Evolutionary conservation across 2,329 filamentous ascomycete genomes (phyloP).

Genomic region (Aspergillus intermedius): DNA sequence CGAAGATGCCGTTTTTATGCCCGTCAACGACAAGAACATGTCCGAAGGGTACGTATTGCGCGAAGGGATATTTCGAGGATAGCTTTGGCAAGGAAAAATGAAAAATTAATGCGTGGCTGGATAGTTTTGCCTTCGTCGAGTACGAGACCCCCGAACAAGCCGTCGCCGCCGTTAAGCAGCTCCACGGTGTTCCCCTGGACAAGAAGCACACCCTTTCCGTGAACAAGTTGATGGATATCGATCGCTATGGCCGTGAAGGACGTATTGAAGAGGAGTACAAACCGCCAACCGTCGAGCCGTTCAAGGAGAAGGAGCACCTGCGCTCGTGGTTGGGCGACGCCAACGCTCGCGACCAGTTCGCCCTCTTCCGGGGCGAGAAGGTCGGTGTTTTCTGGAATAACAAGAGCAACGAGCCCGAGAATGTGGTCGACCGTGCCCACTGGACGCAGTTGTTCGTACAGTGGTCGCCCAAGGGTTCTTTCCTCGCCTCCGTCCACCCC

Average conservation of each 20-base stretch:
- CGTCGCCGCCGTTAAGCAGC: constrained; percentile 76
- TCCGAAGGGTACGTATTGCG: constrained; percentile 65
- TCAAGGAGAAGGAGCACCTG: constrained; percentile 87
- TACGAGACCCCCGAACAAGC: constrained; percentile 89
- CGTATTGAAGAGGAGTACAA: constrained; percentile 87
- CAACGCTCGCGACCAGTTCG: constrained; percentile 88
- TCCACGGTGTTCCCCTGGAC: constrained; percentile 82
- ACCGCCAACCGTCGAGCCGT: constrained; percentile 72
- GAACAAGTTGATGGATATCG: constrained; percentile 97
- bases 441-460: constrained; percentile 98
- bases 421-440: constrained; percentile 82
- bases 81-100: constrained; percentile 1
- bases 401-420: constrained; percentile 83
- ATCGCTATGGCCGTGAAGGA: constrained; percentile 90
- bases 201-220: constrained; percentile 93
- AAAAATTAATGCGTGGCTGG: constrained; percentile 11
- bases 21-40: constrained; percentile 76
- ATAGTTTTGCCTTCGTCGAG: constrained; percentile 92
- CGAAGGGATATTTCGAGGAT: neutral
- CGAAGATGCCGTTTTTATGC: constrained; percentile 90
- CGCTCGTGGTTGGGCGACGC: constrained; percentile 87
- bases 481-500: constrained; percentile 85
- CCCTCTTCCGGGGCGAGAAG: constrained; percentile 84
- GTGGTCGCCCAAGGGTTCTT: constrained; percentile 95
- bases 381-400: constrained; percentile 99